Evolutionary conservation across 306 rosid genomes (phyloP).

Genomic region (Vigna nakashimae): DNA sequence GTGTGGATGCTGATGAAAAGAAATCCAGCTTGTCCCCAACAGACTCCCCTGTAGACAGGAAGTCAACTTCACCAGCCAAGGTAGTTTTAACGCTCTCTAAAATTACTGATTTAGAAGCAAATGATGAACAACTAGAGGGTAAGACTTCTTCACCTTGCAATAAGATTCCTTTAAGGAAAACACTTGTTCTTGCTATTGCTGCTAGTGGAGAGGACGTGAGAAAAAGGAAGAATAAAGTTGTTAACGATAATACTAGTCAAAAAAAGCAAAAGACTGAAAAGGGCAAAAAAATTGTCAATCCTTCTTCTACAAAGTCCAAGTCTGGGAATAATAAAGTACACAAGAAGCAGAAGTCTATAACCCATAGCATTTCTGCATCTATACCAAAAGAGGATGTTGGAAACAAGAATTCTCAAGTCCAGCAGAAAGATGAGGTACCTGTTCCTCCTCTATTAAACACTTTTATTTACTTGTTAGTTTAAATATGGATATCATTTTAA

Average conservation of each 20-base stretch:
- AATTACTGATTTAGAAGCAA: constrained; percentile 55
- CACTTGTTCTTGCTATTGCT: constrained; percentile 74
- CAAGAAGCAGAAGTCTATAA: constrained; percentile 71
- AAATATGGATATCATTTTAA: constrained; percentile 16
- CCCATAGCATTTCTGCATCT: constrained; percentile 59
- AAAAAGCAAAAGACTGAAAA: constrained; percentile 77
- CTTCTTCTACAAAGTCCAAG: constrained; percentile 58
- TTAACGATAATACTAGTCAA: constrained; percentile 51
- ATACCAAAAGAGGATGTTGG: constrained; percentile 57
- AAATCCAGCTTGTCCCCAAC: constrained; percentile 51
- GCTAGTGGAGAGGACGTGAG: constrained; percentile 58
- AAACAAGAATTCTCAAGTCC: constrained; percentile 60
- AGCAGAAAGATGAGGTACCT: constrained; percentile 76
- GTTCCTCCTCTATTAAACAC: constrained; percentile 28
- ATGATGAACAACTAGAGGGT: constrained; percentile 56
- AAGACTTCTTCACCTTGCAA: constrained; percentile 58
- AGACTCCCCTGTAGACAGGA: constrained; percentile 52
- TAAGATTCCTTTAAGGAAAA: constrained; percentile 56
- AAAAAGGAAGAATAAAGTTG: constrained; percentile 72
- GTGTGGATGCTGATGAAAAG: constrained; percentile 60
- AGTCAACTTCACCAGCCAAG: constrained; percentile 55
- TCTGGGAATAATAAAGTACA: constrained; percentile 61
- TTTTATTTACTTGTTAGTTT: constrained; percentile 25
- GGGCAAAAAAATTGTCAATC: constrained; percentile 55
- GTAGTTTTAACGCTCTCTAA: constrained; percentile 63